These are phyloP conservation scores for Actinomortierella ambigua DNA, from an alignment of 371 early-diverging fungal genomes.

Conservation along the genomic window DNA sequence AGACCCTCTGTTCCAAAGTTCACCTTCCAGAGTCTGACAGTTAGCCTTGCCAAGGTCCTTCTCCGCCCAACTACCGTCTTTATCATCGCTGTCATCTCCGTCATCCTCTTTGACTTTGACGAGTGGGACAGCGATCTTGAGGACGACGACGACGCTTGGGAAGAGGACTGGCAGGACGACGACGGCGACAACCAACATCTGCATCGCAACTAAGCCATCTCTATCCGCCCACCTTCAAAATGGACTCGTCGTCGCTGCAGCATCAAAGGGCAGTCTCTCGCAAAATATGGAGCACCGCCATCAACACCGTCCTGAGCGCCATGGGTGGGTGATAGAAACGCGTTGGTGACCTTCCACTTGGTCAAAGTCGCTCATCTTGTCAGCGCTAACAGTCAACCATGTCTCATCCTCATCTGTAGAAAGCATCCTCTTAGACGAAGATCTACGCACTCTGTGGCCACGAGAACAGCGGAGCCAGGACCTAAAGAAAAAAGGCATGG, in stretches of 20 bases:
- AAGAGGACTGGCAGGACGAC: background rate
- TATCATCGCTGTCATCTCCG: conserved; percentile 19
- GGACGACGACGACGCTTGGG: conserved; percentile 20
- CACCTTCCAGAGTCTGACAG: conserved; percentile 26
- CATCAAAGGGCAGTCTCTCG: conserved; percentile 5
- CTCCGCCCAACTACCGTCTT: conserved; percentile 28
- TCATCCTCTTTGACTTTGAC: conserved; percentile 28
- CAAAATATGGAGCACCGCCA: conserved; percentile 44
- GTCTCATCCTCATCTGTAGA: conserved; percentile 11
- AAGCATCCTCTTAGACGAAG: conserved; percentile 40
- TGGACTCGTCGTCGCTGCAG: conserved; percentile 7
- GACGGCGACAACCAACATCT: background rate
- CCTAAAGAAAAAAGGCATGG: conserved; percentile 28
- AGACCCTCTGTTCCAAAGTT: conserved; percentile 15
- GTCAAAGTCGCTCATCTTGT: background rate
- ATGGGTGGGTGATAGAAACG: conserved; percentile 27
- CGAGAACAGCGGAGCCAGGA: conserved; percentile 27
- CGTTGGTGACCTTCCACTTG: background rate
- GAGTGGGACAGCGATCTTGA: conserved; percentile 22
- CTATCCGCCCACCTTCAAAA: background rate
- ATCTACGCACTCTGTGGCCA: conserved; percentile 38
- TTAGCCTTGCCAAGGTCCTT: conserved; percentile 23
- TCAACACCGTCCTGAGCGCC: conserved; percentile 36
- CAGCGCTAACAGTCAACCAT: background rate
- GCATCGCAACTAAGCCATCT: too few species aligned